Base-by-base conservation (phyloP, 148 eudicot genomes). In the Linanthus parryae region DNA sequence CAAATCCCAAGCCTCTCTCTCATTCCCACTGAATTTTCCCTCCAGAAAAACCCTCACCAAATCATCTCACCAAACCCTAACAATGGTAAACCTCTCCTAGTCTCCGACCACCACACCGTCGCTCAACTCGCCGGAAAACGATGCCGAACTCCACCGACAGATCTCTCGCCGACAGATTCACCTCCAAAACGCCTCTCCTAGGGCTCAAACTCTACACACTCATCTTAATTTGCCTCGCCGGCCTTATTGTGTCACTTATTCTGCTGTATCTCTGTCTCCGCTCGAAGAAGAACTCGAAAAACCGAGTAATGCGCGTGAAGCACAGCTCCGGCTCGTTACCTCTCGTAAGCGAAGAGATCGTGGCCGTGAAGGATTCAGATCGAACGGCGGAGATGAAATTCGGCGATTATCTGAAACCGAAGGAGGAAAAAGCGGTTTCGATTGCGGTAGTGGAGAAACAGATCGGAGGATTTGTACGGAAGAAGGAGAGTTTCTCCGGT, bases 181-280 rank as follows among this genome's bases (percentile, higher is more conserved):
- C 53, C 20, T 57, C 80, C 8, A 44, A 35, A 22, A 69, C 69
- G 36, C 48, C 81, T 16, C 36, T 89, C 34, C 34, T 90, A 5
- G 82, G 88, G 0, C 56, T 80, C 3, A 83, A 74, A 36, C 86
- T 86, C 47, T 81, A 83, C 73, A 59, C 59, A 3, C 12, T 86
- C 25, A 58, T 86, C 40, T 40, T 61, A 28, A 49, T 70, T n/a
- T 35, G 62, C 20, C 27, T 57, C 15, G 52, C 54, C 4, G 27
- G 57, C 10, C 11, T 79, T 2, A 29, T 77, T 18, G 16, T 43
- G 7, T 48, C 63, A 2, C 70, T 67, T 39, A 9, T 64, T 26
- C 16, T 83, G 13, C 41, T 78, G 23, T 62, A 57, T 13, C 7
- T 73, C 17, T 68, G 81, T 37, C 22, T 72, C 28, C 71, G 73